phyloP scores from a whole-genome alignment of 2,329 filamentous ascomycete species.

The Penicillium nordicum region DNA sequence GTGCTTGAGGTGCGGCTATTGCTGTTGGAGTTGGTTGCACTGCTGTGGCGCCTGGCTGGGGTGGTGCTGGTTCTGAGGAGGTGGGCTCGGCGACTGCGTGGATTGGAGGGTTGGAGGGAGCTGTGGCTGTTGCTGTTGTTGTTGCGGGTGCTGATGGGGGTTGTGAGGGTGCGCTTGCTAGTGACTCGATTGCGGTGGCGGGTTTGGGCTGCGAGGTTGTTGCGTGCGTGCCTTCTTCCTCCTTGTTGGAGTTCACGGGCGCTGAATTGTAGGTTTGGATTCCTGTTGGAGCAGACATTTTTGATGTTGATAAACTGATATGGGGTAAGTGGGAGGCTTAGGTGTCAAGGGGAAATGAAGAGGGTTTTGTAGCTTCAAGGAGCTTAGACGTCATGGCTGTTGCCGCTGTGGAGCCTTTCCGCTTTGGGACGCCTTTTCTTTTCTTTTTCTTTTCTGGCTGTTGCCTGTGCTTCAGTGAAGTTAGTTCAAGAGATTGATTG shows the following conservation, averaged over 20 bases:
- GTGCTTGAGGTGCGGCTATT: slow-evolving; percentile 5
- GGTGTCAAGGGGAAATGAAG: neutral
- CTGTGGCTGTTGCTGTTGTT: slow-evolving; percentile 18
- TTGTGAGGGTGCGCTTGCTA: slow-evolving; percentile 9
- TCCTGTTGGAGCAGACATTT: slow-evolving; percentile 22
- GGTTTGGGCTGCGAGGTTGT: slow-evolving; percentile 20
- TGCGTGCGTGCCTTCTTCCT: slow-evolving; percentile 14
- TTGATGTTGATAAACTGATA: neutral
- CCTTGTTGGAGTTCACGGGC: slow-evolving; percentile 25
- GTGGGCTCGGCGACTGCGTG: neutral
- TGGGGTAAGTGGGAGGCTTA: neutral
- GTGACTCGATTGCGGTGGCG: slow-evolving; percentile 20
- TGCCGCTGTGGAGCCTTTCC: slow-evolving; percentile 20
- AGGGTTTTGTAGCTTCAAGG: slow-evolving; percentile 9
- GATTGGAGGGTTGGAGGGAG: neutral
- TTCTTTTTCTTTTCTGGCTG: neutral
- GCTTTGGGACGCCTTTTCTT: neutral
- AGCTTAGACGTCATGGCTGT: slow-evolving; percentile 20
- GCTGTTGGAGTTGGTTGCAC: slow-evolving; percentile 1
- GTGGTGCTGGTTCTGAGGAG: slow-evolving; percentile 32
- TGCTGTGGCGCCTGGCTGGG: slow-evolving; percentile 37
- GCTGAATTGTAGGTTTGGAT: slow-evolving; percentile 28
- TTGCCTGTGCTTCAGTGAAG: neutral
- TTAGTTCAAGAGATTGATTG: neutral
- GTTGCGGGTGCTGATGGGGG: slow-evolving; percentile 32